These are phyloP conservation scores for Eucalyptus viminalis DNA, from an alignment of 345 rosid genomes.

Conservation along the genomic window DNA sequence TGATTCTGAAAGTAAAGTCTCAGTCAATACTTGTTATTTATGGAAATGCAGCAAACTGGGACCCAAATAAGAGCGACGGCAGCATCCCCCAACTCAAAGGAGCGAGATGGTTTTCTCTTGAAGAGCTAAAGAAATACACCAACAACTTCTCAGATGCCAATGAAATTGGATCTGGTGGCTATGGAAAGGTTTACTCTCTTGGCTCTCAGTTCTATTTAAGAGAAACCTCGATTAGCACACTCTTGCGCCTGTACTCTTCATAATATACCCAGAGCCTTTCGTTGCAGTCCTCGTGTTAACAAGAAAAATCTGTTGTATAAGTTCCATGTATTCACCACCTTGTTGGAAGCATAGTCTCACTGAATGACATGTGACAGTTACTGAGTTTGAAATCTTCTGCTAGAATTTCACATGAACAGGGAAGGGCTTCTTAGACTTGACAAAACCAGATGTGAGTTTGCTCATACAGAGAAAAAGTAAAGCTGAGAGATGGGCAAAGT, in stretches of 20 bases:
- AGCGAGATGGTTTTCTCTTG: constrained; percentile 61
- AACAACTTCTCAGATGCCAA: constrained; percentile 63
- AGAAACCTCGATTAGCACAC: not conserved
- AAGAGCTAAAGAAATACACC: constrained; percentile 61
- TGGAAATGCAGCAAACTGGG: constrained; percentile 55
- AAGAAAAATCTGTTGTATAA: not conserved
- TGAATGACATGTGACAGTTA: not conserved
- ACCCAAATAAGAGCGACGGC: constrained; percentile 32
- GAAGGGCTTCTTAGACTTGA: not conserved
- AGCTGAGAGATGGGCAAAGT: not conserved
- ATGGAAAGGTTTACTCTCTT: constrained; percentile 55
- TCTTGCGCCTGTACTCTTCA: not conserved
- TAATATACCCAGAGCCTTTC: not conserved
- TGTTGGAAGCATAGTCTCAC: not conserved
- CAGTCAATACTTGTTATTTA: not conserved
- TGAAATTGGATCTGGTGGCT: constrained; percentile 77
- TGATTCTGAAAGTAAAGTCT: not conserved
- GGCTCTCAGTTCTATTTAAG: not conserved
- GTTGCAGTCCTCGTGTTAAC: not conserved
- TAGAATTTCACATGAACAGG: not conserved
- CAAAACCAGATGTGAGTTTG: not conserved
- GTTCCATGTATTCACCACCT: not conserved
- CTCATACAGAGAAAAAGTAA: not conserved
- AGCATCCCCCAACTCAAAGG: constrained; percentile 65
- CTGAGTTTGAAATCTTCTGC: not conserved